Conservation (phyloP, 345 rosid species). For the Citrus hindsii region DNA sequence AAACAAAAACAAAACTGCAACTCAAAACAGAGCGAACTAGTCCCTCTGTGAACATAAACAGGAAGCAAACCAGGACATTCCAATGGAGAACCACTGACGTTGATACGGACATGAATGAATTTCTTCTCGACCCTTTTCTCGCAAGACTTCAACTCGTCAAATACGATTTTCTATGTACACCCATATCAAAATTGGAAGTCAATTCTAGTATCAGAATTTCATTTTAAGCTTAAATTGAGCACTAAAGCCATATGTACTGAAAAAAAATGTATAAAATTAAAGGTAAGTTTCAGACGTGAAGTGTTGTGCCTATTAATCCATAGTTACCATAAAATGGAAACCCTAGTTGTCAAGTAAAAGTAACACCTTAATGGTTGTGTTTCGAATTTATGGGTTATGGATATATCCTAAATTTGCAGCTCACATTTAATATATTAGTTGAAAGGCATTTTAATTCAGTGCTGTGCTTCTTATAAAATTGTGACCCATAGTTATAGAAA, state of each 20-base stretch:
- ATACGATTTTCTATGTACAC: constrained; percentile 47
- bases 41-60: not conserved
- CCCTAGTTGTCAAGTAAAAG: too few species aligned
- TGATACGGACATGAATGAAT: constrained; percentile 78
- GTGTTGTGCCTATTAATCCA: too few species aligned
- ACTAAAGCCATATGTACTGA: not conserved
- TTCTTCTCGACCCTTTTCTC: constrained; percentile 63
- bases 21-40: not conserved
- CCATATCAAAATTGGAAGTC: not conserved
- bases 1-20: not conserved
- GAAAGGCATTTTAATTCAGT: too few species aligned
- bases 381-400: not conserved
- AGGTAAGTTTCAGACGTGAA: too few species aligned
- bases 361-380: too few species aligned
- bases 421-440: not conserved
- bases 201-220: not conserved
- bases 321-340: too few species aligned
- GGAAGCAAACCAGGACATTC: constrained; percentile 63
- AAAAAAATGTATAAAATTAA: not conserved
- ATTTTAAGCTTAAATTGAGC: not conserved
- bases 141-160: constrained; percentile 42
- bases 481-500: too few species aligned
- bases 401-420: not conserved
- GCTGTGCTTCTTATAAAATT: too few species aligned
- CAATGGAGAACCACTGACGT: constrained; percentile 72